A percentile compares a stretch with the other conserved stretches of the same genome.
These are phyloP conservation scores for Linnemannia hyalina DNA, from an alignment of 192 early-diverging fungal genomes.

Conservation along the genomic window DNA sequence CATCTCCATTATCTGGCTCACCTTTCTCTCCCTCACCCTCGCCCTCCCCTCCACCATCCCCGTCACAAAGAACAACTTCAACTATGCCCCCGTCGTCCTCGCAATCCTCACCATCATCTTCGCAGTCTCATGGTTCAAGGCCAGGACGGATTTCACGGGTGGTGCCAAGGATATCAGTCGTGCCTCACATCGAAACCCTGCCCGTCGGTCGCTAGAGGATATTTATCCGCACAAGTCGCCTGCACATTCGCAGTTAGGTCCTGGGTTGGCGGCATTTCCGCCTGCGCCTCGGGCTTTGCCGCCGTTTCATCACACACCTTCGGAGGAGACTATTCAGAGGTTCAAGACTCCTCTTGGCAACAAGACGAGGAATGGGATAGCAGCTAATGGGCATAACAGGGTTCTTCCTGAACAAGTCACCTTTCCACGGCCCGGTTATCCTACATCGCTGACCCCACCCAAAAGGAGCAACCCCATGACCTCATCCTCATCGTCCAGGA, in stretches of 20 bases:
- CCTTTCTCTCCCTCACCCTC: conserved; percentile 12
- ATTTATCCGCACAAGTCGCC: conserved; percentile 9
- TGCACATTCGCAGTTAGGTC: background rate
- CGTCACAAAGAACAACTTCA: conserved; percentile 38
- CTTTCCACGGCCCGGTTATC: background rate
- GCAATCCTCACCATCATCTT: conserved; percentile 5
- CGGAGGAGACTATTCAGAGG: background rate
- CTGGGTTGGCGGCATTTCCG: background rate
- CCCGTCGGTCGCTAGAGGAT: background rate
- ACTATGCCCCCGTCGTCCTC: conserved; percentile 35
- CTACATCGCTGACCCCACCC: conserved; percentile 10
- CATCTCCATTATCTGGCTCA: conserved; percentile 33
- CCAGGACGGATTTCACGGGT: conserved; percentile 42
- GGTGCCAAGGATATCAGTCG: conserved; percentile 44
- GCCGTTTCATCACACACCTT: background rate
- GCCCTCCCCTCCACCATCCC: conserved; percentile 31
- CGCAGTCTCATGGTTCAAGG: conserved; percentile 38
- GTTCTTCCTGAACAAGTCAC: background rate
- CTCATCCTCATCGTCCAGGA: background rate
- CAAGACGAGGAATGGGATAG: background rate
- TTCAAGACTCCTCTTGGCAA: background rate
- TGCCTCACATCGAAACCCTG: conserved; percentile 27
- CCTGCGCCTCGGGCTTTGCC: background rate
- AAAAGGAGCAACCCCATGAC: background rate
- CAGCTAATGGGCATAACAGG: background rate